Base-by-base conservation (phyloP, 179 eudicot genomes). In the Nepenthes alata region DNA sequence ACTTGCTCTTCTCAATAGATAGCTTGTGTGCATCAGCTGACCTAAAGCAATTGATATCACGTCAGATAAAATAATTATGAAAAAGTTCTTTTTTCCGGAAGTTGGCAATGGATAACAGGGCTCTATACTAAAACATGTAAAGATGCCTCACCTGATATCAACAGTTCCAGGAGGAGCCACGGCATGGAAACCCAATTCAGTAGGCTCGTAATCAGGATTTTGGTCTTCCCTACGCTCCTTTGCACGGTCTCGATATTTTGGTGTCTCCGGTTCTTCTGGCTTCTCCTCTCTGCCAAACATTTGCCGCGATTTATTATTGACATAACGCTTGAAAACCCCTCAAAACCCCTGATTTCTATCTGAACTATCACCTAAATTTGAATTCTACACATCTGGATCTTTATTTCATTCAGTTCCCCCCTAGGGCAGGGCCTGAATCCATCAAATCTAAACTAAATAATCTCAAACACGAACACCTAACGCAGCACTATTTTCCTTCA, bases 1-100 rank as follows among this genome's bases (percentile, higher is more conserved):
- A 91, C 75, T 91, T 91, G 83, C 98, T 91, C 87, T 88, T 88
- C 82, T 91, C 98, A 56, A 91, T 91, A 48, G 98, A 91, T 58
- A 89, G 68, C 86, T 86, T 91, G 56, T 88, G 87, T 2, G 89
- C 87, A 59, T 91, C 98, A 53, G 95, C 91, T 37, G 91, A 61
- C 69, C 80, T 77, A 49, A 62, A 64, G 52, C 15, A 11, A n/a
- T 38, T n/a, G 37, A 58, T 3, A 10, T 3, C 4, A 50, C 12
- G 4, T 13, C 4, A n/a, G 13, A 11, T 7, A 3, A 50, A 4
- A 41, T 7, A 41, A 7, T 7, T 41, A 41, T 41, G 45, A 41
- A 4, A 41, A 41, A 41, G 45, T 41, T 41, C 8, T 41, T 11
- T 34, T 3, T 49, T 50, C 15, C n/a, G 12, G 57, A 37, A 49